Evolutionary conservation across 2,329 filamentous ascomycete genomes (phyloP), one percentile per base, ranked within the genome.

Genomic region (Ophiognomonia clavigignenti-juglandacearum): DNA sequence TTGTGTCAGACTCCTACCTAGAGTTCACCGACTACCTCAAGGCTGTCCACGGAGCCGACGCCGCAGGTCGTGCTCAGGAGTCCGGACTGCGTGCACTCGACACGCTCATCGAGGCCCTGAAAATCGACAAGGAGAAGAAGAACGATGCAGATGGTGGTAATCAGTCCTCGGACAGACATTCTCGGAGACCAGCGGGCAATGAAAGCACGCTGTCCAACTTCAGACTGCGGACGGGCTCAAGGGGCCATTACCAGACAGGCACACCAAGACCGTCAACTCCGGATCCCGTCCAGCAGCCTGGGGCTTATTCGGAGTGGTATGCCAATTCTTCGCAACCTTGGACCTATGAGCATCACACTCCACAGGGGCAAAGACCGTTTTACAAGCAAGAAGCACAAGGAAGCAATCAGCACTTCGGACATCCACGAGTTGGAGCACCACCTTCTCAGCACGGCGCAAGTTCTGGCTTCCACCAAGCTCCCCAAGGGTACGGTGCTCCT

Each of bases 1-100:
- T 20, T 4, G 43, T 49, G 4, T 34, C 47, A 1, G 35, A 37
- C 10, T 42, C 42, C 2, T 49, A 39, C 10, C 35, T 42, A 3
- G 35, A 41, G 4, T 49, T 46, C 18, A 49, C 20, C 10, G 20
- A 49, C 9, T 49, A 46, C 29, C 47, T 49, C 5, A 39, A 41
- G 22, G 44, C 26, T 6, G 40, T 45, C 3, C 45, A 50, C 18
- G 44, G 39, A 4, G 13, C 41, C 20, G 36, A 49, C 16, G 41
- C 35, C 7, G 47, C 39, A 2, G 18, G n/a, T 1, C 37, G 7
- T 5, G 47, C 47, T 3, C 40, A 49, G 9, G 45, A 42, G 16
- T 14, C 16, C 5, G 45, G 39, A 5, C 19, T 47, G 4, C 45
- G 44, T 6, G 39, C 38, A 3, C 37, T 46, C n/a, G n/a, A n/a